These are phyloP conservation scores for Spathaspora sp. DNA, from an alignment of 805 yeast genomes.

Conservation along the genomic window DNA sequence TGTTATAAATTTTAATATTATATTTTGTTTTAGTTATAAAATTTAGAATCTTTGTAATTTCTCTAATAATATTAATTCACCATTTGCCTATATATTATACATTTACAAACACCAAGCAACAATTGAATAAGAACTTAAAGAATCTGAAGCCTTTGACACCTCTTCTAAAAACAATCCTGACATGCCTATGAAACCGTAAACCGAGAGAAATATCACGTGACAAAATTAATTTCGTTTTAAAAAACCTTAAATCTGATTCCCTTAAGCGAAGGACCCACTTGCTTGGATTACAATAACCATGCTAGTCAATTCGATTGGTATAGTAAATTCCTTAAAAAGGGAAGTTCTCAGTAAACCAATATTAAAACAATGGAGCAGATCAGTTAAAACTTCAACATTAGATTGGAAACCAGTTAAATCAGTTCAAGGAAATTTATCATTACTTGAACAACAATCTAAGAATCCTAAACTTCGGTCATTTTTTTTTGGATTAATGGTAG, in stretches of 20 bases:
- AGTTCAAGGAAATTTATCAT: slow-evolving; percentile 29
- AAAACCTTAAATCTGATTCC: background rate
- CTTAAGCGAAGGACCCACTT: background rate
- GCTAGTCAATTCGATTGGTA: background rate
- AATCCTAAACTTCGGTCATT: slow-evolving; percentile 34
- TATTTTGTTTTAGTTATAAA: too few species aligned
- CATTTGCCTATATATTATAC: too few species aligned
- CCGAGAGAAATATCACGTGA: too few species aligned
- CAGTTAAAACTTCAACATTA: slow-evolving; percentile 60
- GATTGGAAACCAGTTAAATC: slow-evolving; percentile 83
- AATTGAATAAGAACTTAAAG: too few species aligned
- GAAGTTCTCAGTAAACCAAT: background rate
- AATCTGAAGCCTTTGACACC: too few species aligned
- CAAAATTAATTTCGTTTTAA: too few species aligned
- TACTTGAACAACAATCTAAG: slow-evolving; percentile 36
- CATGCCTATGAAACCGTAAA: too few species aligned
- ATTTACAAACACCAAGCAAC: too few species aligned
- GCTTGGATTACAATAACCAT: background rate
- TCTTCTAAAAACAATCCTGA: too few species aligned
- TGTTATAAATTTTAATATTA: too few species aligned
- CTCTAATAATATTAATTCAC: too few species aligned
- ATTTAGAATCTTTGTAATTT: too few species aligned
- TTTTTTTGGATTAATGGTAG: slow-evolving; percentile 45
- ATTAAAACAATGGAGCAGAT: slow-evolving; percentile 8
- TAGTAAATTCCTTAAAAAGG: background rate